phyloP scores from a whole-genome alignment of 352 stramenopile genomes.

The Globisporangium paddicum region DNA sequence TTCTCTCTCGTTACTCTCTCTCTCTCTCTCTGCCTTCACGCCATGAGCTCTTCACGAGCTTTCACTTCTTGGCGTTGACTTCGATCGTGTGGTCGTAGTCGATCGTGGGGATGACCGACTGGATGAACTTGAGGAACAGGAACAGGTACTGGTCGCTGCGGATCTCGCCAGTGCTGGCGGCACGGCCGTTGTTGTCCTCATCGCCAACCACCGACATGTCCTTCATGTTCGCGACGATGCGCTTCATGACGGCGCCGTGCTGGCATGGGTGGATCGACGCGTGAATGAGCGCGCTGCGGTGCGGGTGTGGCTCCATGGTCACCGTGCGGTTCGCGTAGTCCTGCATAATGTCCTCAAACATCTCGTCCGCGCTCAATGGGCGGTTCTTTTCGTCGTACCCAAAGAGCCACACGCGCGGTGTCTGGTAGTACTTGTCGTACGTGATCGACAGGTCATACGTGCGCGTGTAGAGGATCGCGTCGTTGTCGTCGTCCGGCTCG shows the following conservation, averaged over 20 bases:
- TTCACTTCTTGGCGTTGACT: constrained; percentile 75
- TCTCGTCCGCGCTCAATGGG: constrained; percentile 88
- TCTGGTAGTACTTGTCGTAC: constrained; percentile 99
- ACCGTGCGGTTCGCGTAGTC: constrained; percentile 99
- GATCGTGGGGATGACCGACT: constrained; percentile 98
- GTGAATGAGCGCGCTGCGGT: constrained; percentile 87
- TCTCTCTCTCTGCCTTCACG: no score
- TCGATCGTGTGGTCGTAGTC: constrained; percentile 99
- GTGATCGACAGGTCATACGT: constrained; percentile 99
- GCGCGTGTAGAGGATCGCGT: constrained; percentile 92
- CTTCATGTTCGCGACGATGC: constrained; percentile 94
- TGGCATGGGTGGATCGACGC: constrained; percentile 98
- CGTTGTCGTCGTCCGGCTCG: constrained; percentile 83
- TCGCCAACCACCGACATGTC: constrained; percentile 42
- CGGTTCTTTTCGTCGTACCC: constrained; percentile 91
- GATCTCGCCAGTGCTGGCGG: constrained; percentile 44
- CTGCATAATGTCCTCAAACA: constrained; percentile 99
- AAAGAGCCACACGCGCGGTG: constrained; percentile 97
- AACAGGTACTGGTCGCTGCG: constrained; percentile 98
- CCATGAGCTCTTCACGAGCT: no score
- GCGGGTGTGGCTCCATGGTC: constrained; percentile 97
- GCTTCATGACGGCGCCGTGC: constrained; percentile 98
- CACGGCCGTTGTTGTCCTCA: constrained; percentile 11
- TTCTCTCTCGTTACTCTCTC: not conserved
- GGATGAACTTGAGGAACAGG: constrained; percentile 99